Percentiles rank a stretch among this genome's conserved stretches.
Conservation (phyloP, 176 grass and related monocot species). For the Phyllostachys edulis region DNA sequence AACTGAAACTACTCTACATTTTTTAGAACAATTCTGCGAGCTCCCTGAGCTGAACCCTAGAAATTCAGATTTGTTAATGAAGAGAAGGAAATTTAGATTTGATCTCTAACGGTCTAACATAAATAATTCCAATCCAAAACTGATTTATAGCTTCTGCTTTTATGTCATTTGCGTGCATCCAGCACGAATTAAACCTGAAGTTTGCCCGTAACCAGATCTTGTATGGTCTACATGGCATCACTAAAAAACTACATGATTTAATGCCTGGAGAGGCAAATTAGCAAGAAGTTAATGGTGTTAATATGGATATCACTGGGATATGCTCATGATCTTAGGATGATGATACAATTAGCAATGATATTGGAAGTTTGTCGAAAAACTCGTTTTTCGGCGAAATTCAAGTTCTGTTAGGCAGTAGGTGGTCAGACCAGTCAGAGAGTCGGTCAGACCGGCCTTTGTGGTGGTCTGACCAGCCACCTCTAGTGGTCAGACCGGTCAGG, state of each 20-base stretch:
- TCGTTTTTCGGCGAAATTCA: too few relatives aligned
- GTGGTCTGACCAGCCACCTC: too few relatives aligned
- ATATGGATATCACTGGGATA: too few relatives aligned
- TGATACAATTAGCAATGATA: too few relatives aligned
- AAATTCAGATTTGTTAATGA: background rate
- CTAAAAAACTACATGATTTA: background rate
- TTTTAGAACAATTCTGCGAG: background rate
- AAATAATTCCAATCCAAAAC: background rate
- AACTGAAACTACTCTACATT: background rate
- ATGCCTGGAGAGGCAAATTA: slow-evolving; percentile 12
- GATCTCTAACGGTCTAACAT: background rate
- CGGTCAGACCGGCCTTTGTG: too few relatives aligned
- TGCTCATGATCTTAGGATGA: too few relatives aligned
- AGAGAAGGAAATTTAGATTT: background rate
- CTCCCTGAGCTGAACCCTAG: background rate
- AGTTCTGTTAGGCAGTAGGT: too few relatives aligned
- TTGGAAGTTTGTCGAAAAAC: too few relatives aligned
- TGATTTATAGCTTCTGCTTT: background rate
- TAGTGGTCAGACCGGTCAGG: too few relatives aligned
- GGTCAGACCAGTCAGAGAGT: too few relatives aligned
- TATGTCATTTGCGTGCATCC: background rate
- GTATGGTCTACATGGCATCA: background rate
- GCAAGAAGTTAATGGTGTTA: background rate
- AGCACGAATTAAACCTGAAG: background rate
- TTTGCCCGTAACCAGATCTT: background rate